Evolutionary conservation across 2,329 filamentous ascomycete species (phyloP).

Genomic region (Endocalyx cinctus): DNA sequence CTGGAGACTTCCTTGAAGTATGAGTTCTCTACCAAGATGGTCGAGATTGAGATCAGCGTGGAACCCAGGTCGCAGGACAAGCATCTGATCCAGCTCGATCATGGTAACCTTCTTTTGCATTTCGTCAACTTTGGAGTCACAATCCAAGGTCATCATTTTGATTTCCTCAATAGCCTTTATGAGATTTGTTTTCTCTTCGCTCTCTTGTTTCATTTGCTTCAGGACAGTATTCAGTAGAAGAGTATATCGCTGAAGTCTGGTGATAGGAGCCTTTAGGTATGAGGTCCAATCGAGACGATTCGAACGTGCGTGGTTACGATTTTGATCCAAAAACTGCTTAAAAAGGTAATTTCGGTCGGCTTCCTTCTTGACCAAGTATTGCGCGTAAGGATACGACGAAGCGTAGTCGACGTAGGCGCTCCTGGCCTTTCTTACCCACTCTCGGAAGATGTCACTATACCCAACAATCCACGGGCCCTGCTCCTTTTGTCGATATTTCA

Average conservation of each 20-base stretch:
- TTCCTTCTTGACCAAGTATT: conserved; percentile 79
- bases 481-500: conserved; percentile 95
- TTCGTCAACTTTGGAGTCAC: conserved; percentile 87
- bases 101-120: conserved; percentile 88
- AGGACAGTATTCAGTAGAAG: conserved; percentile 78
- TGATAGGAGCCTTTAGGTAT: conserved; percentile 89
- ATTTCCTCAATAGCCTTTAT: conserved; percentile 86
- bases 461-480: conserved; percentile 92
- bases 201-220: conserved; percentile 77
- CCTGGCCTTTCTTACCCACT: conserved; percentile 96
- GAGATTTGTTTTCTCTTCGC: conserved; percentile 84
- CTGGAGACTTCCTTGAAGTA: conserved; percentile 84
- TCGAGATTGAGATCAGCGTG: conserved; percentile 86
- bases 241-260: conserved; percentile 83
- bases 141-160: conserved; percentile 81
- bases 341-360: conserved; percentile 81
- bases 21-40: conserved; percentile 86
- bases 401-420: conserved; percentile 89
- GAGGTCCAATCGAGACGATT: conserved; percentile 89
- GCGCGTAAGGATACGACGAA: conserved; percentile 77
- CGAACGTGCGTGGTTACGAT: conserved; percentile 71
- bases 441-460: conserved; percentile 94
- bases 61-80: conserved; percentile 83
- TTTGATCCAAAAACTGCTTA: conserved; percentile 76
- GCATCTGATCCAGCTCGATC: conserved; percentile 75